Conservation (phyloP, 306 rosid genomes). For the Vicia faba region DNA sequence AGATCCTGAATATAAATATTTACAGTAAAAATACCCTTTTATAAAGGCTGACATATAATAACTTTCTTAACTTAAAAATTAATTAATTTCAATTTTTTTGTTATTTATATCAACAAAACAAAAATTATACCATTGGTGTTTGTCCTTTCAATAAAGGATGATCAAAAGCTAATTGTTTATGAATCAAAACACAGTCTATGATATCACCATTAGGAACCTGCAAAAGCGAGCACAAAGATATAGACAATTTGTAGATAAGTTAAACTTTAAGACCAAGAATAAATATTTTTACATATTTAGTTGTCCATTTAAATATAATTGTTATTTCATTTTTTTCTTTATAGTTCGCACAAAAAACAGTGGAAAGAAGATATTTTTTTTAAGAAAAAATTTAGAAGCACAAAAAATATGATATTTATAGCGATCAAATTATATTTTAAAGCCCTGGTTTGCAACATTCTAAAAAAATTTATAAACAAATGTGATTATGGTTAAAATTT, state of each 20-base stretch:
- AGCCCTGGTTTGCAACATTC: too few relatives aligned
- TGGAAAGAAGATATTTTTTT: too few relatives aligned
- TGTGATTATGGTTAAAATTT: not conserved
- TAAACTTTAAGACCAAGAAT: not conserved
- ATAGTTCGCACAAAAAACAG: too few relatives aligned
- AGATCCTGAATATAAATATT: constrained; percentile 51
- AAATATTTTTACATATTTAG: not conserved
- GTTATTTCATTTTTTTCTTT: too few relatives aligned
- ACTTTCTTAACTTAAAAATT: too few relatives aligned
- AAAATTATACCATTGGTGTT: constrained; percentile 70
- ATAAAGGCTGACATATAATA: not conserved
- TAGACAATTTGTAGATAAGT: not conserved
- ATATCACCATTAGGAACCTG: constrained; percentile 89
- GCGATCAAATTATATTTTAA: not conserved
- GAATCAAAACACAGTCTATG: constrained; percentile 77
- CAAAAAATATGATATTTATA: too few relatives aligned
- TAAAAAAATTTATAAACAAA: not conserved
- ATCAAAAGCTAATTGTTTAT: constrained; percentile 86
- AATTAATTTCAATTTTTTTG: not conserved
- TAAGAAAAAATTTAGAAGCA: too few relatives aligned
- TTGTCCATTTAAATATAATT: too few relatives aligned
- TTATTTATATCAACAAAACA: not conserved
- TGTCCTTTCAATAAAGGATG: constrained; percentile 75
- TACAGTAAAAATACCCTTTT: constrained; percentile 1
- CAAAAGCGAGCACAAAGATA: not conserved